Percentiles rank a stretch among this genome's conserved stretches.
These are phyloP conservation scores for Polyrhizophydium stewartii DNA, from an alignment of 371 early-diverging fungal species.

Conservation along the genomic window DNA sequence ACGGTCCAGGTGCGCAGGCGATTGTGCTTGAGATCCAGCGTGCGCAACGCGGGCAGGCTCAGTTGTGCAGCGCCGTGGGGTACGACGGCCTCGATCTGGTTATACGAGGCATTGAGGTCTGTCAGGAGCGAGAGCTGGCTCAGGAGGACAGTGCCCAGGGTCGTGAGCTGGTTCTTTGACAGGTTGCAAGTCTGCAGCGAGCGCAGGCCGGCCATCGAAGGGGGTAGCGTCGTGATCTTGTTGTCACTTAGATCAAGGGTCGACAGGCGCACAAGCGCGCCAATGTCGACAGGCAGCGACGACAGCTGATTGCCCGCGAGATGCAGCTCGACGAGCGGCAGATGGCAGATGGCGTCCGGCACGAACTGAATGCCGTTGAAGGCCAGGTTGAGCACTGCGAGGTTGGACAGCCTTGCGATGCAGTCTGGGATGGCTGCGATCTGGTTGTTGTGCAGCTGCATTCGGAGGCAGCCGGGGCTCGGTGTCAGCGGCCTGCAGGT, in stretches of 20 bases:
- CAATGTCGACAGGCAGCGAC: conserved; percentile 58
- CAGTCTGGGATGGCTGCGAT: conserved; percentile 45
- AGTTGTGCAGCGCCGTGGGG: conserved; percentile 12
- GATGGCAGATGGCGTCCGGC: conserved; percentile 67
- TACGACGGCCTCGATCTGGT: conserved; percentile 19
- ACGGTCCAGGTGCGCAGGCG: neutral
- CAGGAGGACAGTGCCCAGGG: conserved; percentile 37
- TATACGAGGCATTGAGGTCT: conserved; percentile 45
- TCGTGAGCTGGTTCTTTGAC: conserved; percentile 37
- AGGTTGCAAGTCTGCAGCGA: conserved; percentile 44
- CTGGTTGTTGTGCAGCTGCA: conserved; percentile 36
- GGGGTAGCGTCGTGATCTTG: conserved; percentile 52
- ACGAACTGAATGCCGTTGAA: conserved; percentile 56
- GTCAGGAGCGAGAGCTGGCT: conserved; percentile 13
- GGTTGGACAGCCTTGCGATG: conserved; percentile 36
- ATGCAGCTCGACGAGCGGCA: conserved; percentile 64
- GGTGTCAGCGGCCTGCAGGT: conserved; percentile 2
- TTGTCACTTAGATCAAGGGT: conserved; percentile 54
- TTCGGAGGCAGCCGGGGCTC: too few species aligned
- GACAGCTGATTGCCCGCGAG: conserved; percentile 60
- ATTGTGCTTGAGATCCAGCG: conserved; percentile 42
- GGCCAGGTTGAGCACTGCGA: conserved; percentile 60
- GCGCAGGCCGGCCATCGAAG: conserved; percentile 53
- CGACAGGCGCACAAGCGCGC: conserved; percentile 52
- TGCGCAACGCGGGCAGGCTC: conserved; percentile 49